Evolutionary conservation across 441 rosid genomes (phyloP).

Genomic region (Aquilaria agallochum): DNA sequence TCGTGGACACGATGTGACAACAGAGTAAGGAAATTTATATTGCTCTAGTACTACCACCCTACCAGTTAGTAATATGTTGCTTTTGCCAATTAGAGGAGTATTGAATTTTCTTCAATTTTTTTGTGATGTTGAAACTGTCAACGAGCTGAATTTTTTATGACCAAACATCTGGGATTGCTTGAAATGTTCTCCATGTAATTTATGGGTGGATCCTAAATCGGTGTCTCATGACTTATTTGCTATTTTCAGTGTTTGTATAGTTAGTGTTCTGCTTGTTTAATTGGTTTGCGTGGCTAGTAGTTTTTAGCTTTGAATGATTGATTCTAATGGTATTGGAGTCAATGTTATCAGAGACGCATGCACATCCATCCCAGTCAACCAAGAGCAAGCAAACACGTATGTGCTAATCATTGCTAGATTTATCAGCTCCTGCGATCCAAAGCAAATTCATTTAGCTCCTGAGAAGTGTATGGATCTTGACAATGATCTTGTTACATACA

Average conservation of each 20-base stretch:
- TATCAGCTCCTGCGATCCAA: slow-evolving; percentile 55
- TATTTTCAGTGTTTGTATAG: neutral
- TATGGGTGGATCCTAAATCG: neutral
- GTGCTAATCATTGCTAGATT: slow-evolving; percentile 51
- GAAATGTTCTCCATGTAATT: neutral
- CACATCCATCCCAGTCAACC: slow-evolving; percentile 43
- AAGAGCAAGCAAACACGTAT: slow-evolving; percentile 45
- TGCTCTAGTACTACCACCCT: neutral
- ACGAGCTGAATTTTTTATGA: no score
- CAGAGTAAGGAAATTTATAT: neutral
- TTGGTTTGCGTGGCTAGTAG: no score
- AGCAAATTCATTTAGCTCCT: slow-evolving; percentile 72
- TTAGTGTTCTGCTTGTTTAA: no score
- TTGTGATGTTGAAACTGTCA: no score
- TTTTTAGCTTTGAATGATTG: no score
- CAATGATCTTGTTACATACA: neutral
- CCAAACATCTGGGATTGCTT: no score
- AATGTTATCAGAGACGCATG: slow-evolving; percentile 64
- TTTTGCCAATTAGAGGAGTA: no score
- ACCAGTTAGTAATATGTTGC: no score
- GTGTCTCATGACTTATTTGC: neutral
- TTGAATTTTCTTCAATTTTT: no score
- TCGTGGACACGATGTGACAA: neutral
- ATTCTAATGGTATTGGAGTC: slow-evolving; percentile 5
- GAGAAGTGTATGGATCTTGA: slow-evolving; percentile 57